A percentile compares a stretch with the other conserved stretches of the same genome.
Conservation (phyloP, 2,329 filamentous ascomycete species). For the Diaporthe caulivora region DNA sequence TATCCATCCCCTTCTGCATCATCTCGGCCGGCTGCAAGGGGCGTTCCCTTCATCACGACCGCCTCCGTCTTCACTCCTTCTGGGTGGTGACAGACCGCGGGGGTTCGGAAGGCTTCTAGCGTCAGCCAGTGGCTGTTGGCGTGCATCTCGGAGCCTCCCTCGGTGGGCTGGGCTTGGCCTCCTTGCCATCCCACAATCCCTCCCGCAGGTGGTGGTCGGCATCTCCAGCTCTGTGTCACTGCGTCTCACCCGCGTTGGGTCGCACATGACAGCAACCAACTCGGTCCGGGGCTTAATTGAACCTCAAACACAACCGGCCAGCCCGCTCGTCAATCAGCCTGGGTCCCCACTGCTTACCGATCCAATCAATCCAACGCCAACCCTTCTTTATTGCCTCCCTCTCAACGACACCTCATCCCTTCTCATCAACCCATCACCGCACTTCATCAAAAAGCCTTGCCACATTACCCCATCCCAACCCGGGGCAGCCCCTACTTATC, state of each 20-base stretch:
- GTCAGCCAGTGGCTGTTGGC: slow-evolving; percentile 23
- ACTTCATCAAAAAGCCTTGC: slow-evolving; percentile 1
- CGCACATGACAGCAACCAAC: slow-evolving; percentile 33
- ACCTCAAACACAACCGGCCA: slow-evolving; percentile 36
- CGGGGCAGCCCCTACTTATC: neutral
- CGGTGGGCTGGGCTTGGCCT: slow-evolving; percentile 20
- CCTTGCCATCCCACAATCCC: slow-evolving; percentile 11
- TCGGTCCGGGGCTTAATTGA: slow-evolving; percentile 33
- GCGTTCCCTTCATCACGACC: neutral
- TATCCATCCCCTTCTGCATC: slow-evolving; percentile 6
- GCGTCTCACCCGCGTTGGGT: slow-evolving; percentile 30
- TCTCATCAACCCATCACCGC: slow-evolving; percentile 4
- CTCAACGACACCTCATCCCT: slow-evolving; percentile 18
- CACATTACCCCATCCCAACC: neutral
- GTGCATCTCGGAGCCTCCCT: slow-evolving; percentile 24
- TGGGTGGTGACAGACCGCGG: slow-evolving; percentile 17
- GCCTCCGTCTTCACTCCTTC: neutral
- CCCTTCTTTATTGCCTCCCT: slow-evolving; percentile 16
- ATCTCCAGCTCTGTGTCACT: slow-evolving; percentile 25
- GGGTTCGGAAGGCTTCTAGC: slow-evolving; percentile 28
- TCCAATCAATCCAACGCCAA: slow-evolving; percentile 33
- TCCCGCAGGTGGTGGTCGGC: slow-evolving; percentile 6
- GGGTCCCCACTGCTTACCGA: slow-evolving; percentile 37
- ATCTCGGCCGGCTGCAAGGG: slow-evolving; percentile 20
- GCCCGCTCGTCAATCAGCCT: slow-evolving; percentile 31